These are phyloP conservation scores for Collariella sp. DNA, from an alignment of 495 filamentous ascomycete species.

Conservation along the genomic window DNA sequence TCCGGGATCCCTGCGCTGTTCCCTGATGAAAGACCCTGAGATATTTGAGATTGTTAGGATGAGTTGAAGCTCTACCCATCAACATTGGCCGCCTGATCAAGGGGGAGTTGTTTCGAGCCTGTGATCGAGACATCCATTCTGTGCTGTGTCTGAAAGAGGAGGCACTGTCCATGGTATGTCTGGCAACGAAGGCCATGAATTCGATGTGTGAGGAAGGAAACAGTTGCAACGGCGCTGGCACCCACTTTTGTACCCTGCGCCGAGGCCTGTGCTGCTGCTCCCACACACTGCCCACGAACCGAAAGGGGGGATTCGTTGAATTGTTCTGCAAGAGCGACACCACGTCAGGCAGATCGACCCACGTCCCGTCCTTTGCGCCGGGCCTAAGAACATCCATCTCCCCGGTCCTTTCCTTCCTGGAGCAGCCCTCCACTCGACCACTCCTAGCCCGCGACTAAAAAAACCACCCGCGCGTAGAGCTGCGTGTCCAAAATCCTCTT, in stretches of 20 bases:
- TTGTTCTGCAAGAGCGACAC: conserved; percentile 10
- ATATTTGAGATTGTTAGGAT: too few species aligned
- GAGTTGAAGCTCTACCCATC: too few species aligned
- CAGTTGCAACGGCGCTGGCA: conserved; percentile 2
- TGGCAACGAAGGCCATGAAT: too few species aligned
- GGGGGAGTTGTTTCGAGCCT: too few species aligned
- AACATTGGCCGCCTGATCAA: too few species aligned
- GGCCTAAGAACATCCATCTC: conserved; percentile 28
- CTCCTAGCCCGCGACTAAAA: conserved; percentile 24
- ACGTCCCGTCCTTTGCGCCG: conserved; percentile 27
- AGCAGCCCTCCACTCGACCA: conserved; percentile 28
- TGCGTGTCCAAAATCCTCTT: conserved; percentile 20
- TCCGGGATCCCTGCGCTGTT: too few species aligned
- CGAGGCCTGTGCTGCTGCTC: conserved; percentile 7
- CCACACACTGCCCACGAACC: conserved; percentile 12
- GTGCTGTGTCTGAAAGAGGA: too few species aligned
- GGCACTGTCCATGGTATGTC: too few species aligned
- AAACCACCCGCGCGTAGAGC: conserved; percentile 18
- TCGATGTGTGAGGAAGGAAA: too few species aligned
- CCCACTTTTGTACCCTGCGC: not conserved
- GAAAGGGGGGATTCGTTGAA: conserved; percentile 23
- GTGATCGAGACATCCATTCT: too few species aligned
- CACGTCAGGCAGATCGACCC: conserved; percentile 30
- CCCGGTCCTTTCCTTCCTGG: conserved; percentile 27
- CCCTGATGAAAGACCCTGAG: too few species aligned